These are phyloP conservation scores for Rhynchosporium agropyri DNA, from an alignment of 2,329 filamentous ascomycete genomes.

Conservation along the genomic window DNA sequence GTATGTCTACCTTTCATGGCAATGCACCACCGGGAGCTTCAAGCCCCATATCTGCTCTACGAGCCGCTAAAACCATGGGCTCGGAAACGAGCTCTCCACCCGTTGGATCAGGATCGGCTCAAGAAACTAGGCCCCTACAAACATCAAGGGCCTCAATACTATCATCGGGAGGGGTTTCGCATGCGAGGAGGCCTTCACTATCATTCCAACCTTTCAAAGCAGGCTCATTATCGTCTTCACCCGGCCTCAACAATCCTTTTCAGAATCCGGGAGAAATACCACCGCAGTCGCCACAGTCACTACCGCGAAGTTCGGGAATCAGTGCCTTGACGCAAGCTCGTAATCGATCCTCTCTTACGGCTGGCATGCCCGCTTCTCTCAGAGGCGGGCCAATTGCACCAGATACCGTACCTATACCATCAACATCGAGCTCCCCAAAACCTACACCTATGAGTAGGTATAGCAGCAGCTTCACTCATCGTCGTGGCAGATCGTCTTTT, in stretches of 20 bases:
- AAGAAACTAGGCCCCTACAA: constrained; percentile 42
- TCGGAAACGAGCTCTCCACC: constrained; percentile 64
- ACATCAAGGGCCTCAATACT: constrained; percentile 43
- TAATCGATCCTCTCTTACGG: constrained; percentile 72
- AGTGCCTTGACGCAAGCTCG: constrained; percentile 59
- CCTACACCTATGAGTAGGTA: constrained; percentile 79
- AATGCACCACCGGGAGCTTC: constrained; percentile 74
- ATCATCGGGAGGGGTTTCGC: constrained; percentile 52
- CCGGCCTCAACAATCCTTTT: constrained; percentile 48
- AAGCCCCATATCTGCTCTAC: constrained; percentile 82
- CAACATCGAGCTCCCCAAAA: constrained; percentile 75
- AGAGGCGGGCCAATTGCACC: constrained; percentile 65
- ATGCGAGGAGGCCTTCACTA: constrained; percentile 74
- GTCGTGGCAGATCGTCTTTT: constrained; percentile 76
- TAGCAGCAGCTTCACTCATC: constrained; percentile 91
- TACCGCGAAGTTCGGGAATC: constrained; percentile 52
- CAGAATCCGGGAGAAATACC: constrained; percentile 38
- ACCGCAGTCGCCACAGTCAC: constrained; percentile 59
- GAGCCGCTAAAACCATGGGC: constrained; percentile 64
- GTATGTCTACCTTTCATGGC: constrained; percentile 87
- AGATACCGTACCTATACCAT: constrained; percentile 64
- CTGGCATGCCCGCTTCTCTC: constrained; percentile 74
- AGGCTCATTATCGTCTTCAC: constrained; percentile 89
- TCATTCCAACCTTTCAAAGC: constrained; percentile 97
- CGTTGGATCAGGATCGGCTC: constrained; percentile 54